phyloP scores from a whole-genome alignment of 164 flowering plant species.

The Dillenia turbinata region DNA sequence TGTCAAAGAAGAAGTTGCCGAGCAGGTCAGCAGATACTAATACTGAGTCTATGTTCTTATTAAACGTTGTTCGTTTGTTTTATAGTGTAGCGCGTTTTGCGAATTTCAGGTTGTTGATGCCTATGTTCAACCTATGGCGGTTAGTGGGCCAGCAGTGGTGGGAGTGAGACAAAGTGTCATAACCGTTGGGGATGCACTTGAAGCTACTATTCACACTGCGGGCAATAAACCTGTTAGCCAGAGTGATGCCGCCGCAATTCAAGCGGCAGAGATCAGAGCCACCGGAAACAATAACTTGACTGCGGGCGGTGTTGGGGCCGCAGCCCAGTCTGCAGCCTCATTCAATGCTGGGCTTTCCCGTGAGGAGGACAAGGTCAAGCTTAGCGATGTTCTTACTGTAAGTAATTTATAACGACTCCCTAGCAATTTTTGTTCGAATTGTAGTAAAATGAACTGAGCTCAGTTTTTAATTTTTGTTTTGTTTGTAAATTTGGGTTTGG shows the following conservation, averaged over 20 bases:
- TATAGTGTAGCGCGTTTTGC: too few relatives aligned
- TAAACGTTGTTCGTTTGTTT: too few relatives aligned
- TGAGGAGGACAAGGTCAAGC: slow-evolving; percentile 43
- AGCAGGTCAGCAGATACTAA: slow-evolving; percentile 28
- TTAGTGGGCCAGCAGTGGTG: background rate
- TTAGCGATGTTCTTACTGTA: slow-evolving; percentile 37
- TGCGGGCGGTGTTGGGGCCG: slow-evolving; percentile 38
- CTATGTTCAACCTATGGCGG: slow-evolving; percentile 23
- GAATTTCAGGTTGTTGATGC: slow-evolving; percentile 40
- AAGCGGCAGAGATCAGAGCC: slow-evolving; percentile 57
- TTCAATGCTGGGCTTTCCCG: slow-evolving; percentile 18
- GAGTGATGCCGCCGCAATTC: slow-evolving; percentile 58
- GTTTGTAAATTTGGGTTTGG: background rate
- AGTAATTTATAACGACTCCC: background rate
- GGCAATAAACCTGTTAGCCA: slow-evolving; percentile 47
- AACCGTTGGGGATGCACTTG: slow-evolving; percentile 66
- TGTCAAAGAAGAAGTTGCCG: slow-evolving; percentile 40
- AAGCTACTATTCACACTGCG: slow-evolving; percentile 33
- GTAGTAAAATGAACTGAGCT: background rate
- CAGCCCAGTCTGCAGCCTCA: slow-evolving; percentile 45
- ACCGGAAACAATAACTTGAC: slow-evolving; percentile 25
- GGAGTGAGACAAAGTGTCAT: slow-evolving; percentile 17
- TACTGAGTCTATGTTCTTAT: too few relatives aligned
- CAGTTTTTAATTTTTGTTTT: background rate
- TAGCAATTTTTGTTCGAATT: background rate